Base-by-base conservation (phyloP, 2,329 filamentous ascomycete genomes). In the Talaromyces verruculosus region DNA sequence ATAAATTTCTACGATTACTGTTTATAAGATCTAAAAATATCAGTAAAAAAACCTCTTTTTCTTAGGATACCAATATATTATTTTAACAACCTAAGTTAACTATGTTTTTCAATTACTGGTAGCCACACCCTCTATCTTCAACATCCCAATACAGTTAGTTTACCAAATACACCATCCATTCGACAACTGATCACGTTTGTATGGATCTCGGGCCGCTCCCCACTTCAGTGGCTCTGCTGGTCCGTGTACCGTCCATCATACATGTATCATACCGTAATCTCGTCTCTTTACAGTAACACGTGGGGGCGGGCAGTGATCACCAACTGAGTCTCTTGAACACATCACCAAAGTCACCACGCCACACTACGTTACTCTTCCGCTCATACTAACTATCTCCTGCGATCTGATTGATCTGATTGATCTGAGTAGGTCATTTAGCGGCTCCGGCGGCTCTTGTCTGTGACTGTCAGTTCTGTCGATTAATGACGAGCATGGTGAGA, bases 191-290 rank as follows among this genome's bases (percentile, higher is more conserved):
- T 22, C 6, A 5, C 45, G 4, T 35, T 37, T 17, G 45, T 49
- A 53, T 51, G 60, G 60, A 62, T 62, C 60, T 28, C 60, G 60
- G 60, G 45, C 60, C 60, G 45, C 60, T 57, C 53, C 30, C 53
- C 53, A 57, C 53, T 57, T 53, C 13, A 53, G 49, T 53, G 49
- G 25, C 49, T 30, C 49, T 30, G 25, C 49, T 30, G 49, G 49
- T 33, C 49, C 13, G 28, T 30, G 49, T 33, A 33, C 6, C 1
- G 47, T 30, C 25, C 13, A 15, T 28, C 22, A 51, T 51, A 51
- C 47, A 8, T 11, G 49, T 53, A 30, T 7, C 28, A 13, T 53
- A 53, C 28, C 28, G 49, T 53, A 53, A 53, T 33, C n/a, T 33
- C 25, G 28, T 53, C 3, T n/a, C 49, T n/a, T 51, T 53, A 53